Evolutionary conservation across 768 basidiomycete species (phyloP).

Genomic region (Galerina marginata): DNA sequence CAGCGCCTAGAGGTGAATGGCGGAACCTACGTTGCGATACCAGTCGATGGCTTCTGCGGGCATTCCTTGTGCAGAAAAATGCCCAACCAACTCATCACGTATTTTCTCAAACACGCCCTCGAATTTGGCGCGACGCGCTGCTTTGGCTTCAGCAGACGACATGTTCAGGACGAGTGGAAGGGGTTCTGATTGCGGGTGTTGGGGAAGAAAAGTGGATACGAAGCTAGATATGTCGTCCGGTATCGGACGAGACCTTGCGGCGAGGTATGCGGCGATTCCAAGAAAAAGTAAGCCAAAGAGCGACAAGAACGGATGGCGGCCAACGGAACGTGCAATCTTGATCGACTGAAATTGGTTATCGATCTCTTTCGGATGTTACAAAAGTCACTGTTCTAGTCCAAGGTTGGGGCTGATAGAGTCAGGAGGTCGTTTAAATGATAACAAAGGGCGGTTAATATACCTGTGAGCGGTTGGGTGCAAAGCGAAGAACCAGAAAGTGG

Average conservation of each 20-base stretch:
- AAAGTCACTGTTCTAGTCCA: no score
- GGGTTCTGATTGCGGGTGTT: not conserved
- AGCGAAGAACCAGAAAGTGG: no score
- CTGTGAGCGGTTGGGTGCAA: no score
- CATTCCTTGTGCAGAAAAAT: conserved; percentile 75
- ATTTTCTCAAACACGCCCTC: conserved; percentile 73
- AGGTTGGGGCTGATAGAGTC: no score
- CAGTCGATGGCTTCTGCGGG: conserved; percentile 85
- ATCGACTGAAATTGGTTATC: no score
- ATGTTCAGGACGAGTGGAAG: conserved; percentile 4
- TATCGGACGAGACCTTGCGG: not conserved
- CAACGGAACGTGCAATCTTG: no score
- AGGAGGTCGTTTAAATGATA: no score
- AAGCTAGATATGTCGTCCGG: conserved; percentile 1
- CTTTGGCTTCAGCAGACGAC: conserved; percentile 37
- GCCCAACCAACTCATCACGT: conserved; percentile 76
- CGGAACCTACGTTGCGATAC: conserved; percentile 71
- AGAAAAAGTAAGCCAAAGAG: conserved; percentile 4
- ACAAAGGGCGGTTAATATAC: no score
- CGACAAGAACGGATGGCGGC: conserved; percentile 2
- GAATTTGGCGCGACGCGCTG: conserved; percentile 65
- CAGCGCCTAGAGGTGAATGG: conserved; percentile 4
- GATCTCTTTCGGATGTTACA: no score
- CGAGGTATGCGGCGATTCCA: conserved; percentile 2
- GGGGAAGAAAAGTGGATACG: not conserved